A percentile compares a stretch with the other conserved stretches of the same genome.
phyloP scores from a whole-genome alignment of 106 monocot genomes.

The Vanilla planifolia region DNA sequence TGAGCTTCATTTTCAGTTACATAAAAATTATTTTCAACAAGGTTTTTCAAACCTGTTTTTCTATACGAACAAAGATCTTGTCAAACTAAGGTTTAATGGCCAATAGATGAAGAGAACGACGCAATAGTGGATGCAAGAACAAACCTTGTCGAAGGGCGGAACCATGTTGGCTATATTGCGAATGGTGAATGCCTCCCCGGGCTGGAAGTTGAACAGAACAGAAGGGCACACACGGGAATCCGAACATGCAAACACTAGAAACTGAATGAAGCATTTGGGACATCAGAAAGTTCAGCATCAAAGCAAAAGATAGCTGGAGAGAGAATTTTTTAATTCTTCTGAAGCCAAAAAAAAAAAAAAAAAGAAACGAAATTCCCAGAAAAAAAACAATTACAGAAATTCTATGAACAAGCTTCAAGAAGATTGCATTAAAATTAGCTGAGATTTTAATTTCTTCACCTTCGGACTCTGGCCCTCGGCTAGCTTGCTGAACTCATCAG shows the following conservation, averaged over 20 bases:
- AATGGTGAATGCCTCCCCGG: slow-evolving; percentile 81
- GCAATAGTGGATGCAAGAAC: too few species aligned
- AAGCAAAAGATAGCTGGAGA: too few species aligned
- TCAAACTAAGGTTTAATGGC: too few species aligned
- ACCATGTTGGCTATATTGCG: slow-evolving; percentile 91
- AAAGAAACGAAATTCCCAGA: too few species aligned
- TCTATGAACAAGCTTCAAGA: not conserved
- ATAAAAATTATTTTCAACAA: too few species aligned
- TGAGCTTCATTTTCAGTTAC: too few species aligned
- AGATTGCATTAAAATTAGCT: not conserved
- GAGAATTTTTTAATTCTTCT: too few species aligned
- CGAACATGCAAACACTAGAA: slow-evolving; percentile 82
- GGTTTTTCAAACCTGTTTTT: too few species aligned
- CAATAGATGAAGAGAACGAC: not conserved
- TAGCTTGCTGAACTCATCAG: not conserved
- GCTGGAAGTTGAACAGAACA: slow-evolving; percentile 52
- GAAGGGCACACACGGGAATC: slow-evolving; percentile 94
- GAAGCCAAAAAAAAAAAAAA: too few species aligned
- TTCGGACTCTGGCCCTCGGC: slow-evolving; percentile 4
- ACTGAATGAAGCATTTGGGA: slow-evolving; percentile 24
- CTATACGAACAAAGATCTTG: too few species aligned
- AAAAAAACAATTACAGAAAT: too few species aligned
- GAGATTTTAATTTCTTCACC: not conserved
- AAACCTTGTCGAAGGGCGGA: slow-evolving; percentile 57
- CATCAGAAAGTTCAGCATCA: not conserved